Evolutionary conservation across 768 basidiomycete genomes (phyloP), one percentile per base, ranked within the genome.

Genomic region (Dacryopinax primogenitus): DNA sequence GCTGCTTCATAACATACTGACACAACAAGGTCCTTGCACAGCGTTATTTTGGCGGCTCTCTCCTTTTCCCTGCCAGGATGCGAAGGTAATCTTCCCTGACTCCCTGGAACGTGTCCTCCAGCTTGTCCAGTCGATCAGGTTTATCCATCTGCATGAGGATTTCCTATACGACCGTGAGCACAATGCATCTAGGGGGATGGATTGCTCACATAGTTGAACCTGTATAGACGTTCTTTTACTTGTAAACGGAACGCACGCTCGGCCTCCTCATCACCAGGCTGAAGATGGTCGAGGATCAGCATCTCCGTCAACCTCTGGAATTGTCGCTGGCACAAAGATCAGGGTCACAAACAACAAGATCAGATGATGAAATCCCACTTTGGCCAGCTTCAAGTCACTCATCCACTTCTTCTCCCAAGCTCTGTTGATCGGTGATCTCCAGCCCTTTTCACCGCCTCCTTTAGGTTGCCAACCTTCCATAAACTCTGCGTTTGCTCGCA

Each of bases 231-330:
- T 74, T 96, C 92, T 76, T 99, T 99, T 72, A 95, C 92, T 68
- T 92, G 88, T 33, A 99, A 74, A 63, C 95, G 80, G 74, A 87
- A 96, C 11, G 87, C 84, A 63, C 79, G 83, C 69, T 79, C 74
- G 28, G 79, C 77, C 28, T 76, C 78, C 63, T 76, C 68, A 71
- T 94, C 86, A 1, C 75, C 71, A 3, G 82, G 78, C 69, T 92
- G 84, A 67, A 95, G 76, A 34, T 84, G 82, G 64, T 84, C 73
- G 67, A 94, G 79, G 62, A 90, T 83, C 28, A 96, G 78, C 90
- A 96, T 96, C 76, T 99, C 96, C 37, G 90, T 76, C 26, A 98
- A 80, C 33, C 96, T 84, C 45, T 89, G 81, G 76, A 95, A 99
- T 80, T 99, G 96, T 51, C 96, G 86, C 92, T 96, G 70, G 36